phyloP scores from a whole-genome alignment of 2,329 filamentous ascomycete genomes.

The Fusarium sp. region DNA sequence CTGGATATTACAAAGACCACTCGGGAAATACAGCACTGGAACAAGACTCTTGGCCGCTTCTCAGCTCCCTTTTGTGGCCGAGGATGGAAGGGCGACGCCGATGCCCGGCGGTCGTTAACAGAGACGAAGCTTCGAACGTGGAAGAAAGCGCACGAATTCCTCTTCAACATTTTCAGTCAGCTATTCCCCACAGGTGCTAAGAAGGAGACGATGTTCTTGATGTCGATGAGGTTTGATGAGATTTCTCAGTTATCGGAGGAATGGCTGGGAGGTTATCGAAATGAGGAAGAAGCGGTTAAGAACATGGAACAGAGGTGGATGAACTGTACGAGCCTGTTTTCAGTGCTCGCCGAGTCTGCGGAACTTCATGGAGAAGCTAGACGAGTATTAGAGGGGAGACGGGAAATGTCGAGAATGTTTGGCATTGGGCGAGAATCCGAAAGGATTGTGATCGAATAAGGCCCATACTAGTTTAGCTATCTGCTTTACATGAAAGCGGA shows the following conservation, averaged over 20 bases:
- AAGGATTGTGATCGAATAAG: slow-evolving; percentile 8
- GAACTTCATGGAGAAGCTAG: not conserved
- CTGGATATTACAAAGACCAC: not conserved
- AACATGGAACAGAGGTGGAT: not conserved
- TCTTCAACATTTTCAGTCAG: not conserved
- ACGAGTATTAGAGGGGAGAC: not conserved
- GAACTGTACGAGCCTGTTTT: not conserved
- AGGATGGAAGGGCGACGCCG: not conserved
- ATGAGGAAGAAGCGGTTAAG: not conserved
- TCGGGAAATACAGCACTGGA: not conserved
- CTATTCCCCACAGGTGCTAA: not conserved
- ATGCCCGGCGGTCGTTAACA: not conserved
- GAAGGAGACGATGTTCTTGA: not conserved
- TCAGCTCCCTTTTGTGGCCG: not conserved
- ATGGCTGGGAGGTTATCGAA: not conserved
- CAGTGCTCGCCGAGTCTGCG: not conserved
- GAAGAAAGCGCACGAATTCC: not conserved
- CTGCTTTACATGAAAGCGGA: no score
- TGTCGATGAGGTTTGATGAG: not conserved
- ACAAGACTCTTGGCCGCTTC: not conserved
- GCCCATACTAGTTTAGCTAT: no score
- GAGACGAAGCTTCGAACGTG: not conserved
- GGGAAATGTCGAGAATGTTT: slow-evolving; percentile 1
- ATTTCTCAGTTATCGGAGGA: slow-evolving; percentile 3
- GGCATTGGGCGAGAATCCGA: slow-evolving; percentile 1